Evolutionary conservation across 208 protist species (phyloP), one percentile per base, ranked within the genome.

Genomic region (Phytomonas francai): DNA sequence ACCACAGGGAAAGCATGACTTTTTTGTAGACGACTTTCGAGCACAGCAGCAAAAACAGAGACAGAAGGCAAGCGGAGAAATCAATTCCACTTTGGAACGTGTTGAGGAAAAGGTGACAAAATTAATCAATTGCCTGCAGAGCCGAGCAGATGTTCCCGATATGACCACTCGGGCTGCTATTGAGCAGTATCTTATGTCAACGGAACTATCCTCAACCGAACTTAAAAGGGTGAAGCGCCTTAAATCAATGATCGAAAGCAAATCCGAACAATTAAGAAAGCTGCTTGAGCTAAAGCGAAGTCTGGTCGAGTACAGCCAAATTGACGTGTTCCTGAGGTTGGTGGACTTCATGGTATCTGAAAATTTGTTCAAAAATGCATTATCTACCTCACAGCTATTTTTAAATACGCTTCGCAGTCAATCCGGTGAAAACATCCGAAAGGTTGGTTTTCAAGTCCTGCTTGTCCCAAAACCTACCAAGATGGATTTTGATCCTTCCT

Each of bases 251-350:
- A 81, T 93, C 19, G 89, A 97, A n/a, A 85, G 89, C 11, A 82
- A 87, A 32, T 68, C 85, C 31, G 95, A 97, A 70, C 83, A 95
- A 68, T 74, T 88, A 68, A 68, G 87, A 63, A 42, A 80, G 71
- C 89, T 94, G 80, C 84, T 86, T 34, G 88, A 94, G 42, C 76
- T 98, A 30, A 97, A 97, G 68, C 79, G 89, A n/a, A 96, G 92
- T 63, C 83, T 96, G 39, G 88, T 93, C 14, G 92, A 98, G 65
- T 95, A 96, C 65, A 84, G 80, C 25, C 91, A 97, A 73, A 63
- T 97, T 42, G 88, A 94, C 57, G 65, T 87, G 22, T 97, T 97
- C 72, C 83, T 97, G 67, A 77, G 93, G 6, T 71, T 97, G n/a
- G 76, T 89, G 14, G 95, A 98, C 70, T 82, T 84, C 67, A 80